Evolutionary conservation across 1,284 basidiomycete species (phyloP), one percentile per base, ranked within the genome.

Genomic region (Psilocybe mexicana): DNA sequence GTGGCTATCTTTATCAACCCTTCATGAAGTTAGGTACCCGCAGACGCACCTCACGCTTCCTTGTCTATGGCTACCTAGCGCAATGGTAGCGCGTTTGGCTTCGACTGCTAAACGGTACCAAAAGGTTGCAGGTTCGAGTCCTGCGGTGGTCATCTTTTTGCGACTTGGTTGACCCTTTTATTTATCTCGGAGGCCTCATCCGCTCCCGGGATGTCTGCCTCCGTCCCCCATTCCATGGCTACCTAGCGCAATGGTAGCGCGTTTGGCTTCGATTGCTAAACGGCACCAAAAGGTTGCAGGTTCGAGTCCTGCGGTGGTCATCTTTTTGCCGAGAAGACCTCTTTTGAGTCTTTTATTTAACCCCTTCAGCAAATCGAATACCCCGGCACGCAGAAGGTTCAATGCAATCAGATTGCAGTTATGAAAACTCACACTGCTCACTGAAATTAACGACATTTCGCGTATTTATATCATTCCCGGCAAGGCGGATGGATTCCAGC

Each of bases 81-180:
- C 84, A 87, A 85, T 86, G 87, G 88, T 88, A 89, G 86, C 86
- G 87, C 87, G 86, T 89, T 87, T 88, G 87, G 85, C 87, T 89
- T 88, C 87, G 87, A 89, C 83, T 66, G 83, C 84, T 75, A 71
- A 69, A 70, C 70, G 77, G 70, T 63, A 89, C 84, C 85, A 88
- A 86, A 87, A 88, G 86, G 87, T 84, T 88, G 87, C 86, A 88
- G 86, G 88, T 90, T 90, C 88, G 87, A 90, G 87, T 88, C 88
- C 86, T 88, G 87, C 86, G 83, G 86, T 86, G 85, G 85, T 86
- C 83, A 85, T 72, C 67, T 68, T 74, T 52, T 33, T 24, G 30
- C 8, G 5, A 7, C 18, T 47, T 6, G 18, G 18, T 18, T 43
- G 7, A 10, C 35, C 35, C 35, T 36, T 36, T 6, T 7, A 36